Evolutionary conservation across 225 moss, liverwort and hornwort genomes (phyloP), one percentile per base, ranked within the genome.

Genomic region (Marchantia polymorpha): DNA sequence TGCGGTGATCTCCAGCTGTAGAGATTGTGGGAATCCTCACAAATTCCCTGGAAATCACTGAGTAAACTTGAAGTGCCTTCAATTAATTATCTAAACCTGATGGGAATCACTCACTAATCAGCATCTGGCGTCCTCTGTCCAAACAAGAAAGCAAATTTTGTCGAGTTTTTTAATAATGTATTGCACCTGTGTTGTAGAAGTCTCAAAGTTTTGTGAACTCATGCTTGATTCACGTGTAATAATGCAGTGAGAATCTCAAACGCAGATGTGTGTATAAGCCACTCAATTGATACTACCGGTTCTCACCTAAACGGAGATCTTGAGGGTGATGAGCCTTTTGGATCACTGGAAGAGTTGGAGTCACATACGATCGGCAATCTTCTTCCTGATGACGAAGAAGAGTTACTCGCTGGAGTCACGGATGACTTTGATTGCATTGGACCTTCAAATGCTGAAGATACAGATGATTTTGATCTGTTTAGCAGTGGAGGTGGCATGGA

Each of bases 401-500:
- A 96, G 64, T 81, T 97, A 56, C 81, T 97, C 78, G 94, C 94
- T 1, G 96, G 94, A 51, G 94, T 96, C 1, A 89, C 87, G 48
- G 96, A 92, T 77, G 94, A 94, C 74, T 97, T 91, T 73, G 96
- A 96, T 47, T 89, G 83, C 30, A 74, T 80, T 27, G 83, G 67
- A 59, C 19, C 81, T 30, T 81, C 81, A 69, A 91, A 87, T 76
- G 69, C 81, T 54, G 97, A 97, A 75, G 97, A 97, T 78, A 84
- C 81, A 68, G 97, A 97, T 47, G 97, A 97, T 76, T 89, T 94
- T 48, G 97, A 97, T 81, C 84, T 97, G 55, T 97, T 97, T 83
- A 93, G 89, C 82, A 93, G 93, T 59, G 97, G 97, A 69, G 97
- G 97, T 58, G 97, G 97, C 46, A 93, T 97, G 97, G 97, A 97